Evolutionary conservation across 208 protist genomes (phyloP), one percentile per base, ranked within the genome.

Genomic region (Trypanosoma platydactyli): DNA sequence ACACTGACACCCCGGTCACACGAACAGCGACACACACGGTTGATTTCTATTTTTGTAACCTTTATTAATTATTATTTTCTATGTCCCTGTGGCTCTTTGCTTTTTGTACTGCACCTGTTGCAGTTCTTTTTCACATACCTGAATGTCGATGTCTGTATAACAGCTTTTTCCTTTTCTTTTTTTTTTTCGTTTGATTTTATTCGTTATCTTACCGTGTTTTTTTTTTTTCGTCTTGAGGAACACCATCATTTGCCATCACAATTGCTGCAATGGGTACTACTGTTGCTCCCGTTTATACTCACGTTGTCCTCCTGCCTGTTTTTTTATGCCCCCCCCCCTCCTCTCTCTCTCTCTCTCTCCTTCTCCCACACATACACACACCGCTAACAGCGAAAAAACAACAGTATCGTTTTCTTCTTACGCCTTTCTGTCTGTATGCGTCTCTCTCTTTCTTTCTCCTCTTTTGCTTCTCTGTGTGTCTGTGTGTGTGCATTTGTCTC

Each of bases 141-240:
- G 29, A 4, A 56, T 56, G 3, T 56, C 5, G 29, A 29, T 56
- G 29, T 56, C 24, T 33, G 13, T 56, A 56, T 56, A 3, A 56
- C 24, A 30, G 3, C 29, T 30, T 4, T 67, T 38, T 56, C 13
- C 29, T 30, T 4, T 67, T 38, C 33, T 35, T 60, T 49, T 58
- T 15, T 56, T 13, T 42, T 35, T 41, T 66, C 29, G n/a, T 53
- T 53, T 53, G 49, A 29, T 24, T 72, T 44, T 65, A 33, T 67
- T 52, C 54, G 13, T 61, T 73, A 54, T 68, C 20, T 53, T 62
- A 44, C 16, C 22, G 30, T 24, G 22, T 51, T 63, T 3, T 49
- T 70, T 25, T 38, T 63, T 51, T n/a, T 70, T 60, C 41, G 6
- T 25, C 6, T 12, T 51, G 6, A 22, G 5, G n/a, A n/a, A n/a